Base-by-base conservation (phyloP, 805 yeast genomes). In the Yamadazyma philogaea region DNA sequence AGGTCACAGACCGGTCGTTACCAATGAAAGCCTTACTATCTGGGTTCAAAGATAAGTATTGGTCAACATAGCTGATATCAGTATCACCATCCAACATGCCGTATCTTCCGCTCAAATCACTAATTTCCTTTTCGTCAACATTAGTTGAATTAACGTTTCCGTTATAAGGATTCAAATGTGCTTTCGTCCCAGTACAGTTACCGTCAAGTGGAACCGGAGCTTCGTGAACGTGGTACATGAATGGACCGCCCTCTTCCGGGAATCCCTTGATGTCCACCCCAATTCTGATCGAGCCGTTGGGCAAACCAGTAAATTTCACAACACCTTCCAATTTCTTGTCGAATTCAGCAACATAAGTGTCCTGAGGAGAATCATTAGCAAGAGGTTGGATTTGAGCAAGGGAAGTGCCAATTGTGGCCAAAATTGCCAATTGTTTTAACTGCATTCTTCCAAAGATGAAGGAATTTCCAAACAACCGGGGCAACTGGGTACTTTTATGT, bases 41-140 rank as follows among this genome's bases (percentile, higher is more conserved):
- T 1, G 60, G 53, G 51, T 63, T 59, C 48, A 66, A 59, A 17
- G 70, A 64, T 36, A 66, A 49, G 47, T 57, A 65, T 10, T 47
- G 49, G 44, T 66, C 72, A 21, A 56, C 45, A 48, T 59, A 59
- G 19, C 58, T 44, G 16, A 53, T 27, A 41, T 48, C 20, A 11
- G 64, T 49, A n/a, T 56, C 51, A 27, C 67, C 62, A n/a, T 51
- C 41, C 35, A 67, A 56, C 34, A 37, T 36, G 17, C 74, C 74
- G 50, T 66, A 68, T 50, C 61, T 66, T 19, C 71, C 72, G 7
- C 70, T 50, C 44, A 68, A 67, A 49, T 68, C 72, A 33, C 73
- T 71, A 28, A 58, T 59, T 51, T 67, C 67, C 43, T 47, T 47
- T 12, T 48, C 56, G 6, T 57, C 57, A 7, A 53, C 45, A 16